Evolutionary conservation across 441 rosid species (phyloP), one percentile per base, ranked within the genome.

Genomic region (Kokia cookei): DNA sequence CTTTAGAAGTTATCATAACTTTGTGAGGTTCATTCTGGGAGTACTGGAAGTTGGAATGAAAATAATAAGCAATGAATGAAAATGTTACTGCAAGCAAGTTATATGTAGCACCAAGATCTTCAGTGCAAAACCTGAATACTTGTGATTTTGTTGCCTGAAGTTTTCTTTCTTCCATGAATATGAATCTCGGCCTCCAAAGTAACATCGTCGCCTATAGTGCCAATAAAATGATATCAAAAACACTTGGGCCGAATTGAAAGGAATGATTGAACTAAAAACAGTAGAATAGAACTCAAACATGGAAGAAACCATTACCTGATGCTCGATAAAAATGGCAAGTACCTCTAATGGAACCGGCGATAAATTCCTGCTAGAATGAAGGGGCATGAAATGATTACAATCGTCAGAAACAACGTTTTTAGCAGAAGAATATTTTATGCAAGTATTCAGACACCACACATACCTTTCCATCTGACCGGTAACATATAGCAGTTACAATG

Each of bases 391-490:
- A 72, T 9, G 42, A 76, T 73, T 65, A 76, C 0, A 11, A 48
- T 27, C 5, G 68, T 45, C 26, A 2, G 19, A 61, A 8, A 50
- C 14, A 50, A 54, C 11, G 5, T 14, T 54, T 15, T 22, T 75
- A 62, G 45, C 63, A 62, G 55, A 27, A 15, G 4, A 53, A 19
- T 32, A 29, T 45, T 37, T 42, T 11, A 42, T 69, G 68, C 3
- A 0, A 48, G 67, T 65, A 60, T 50, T 8, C 57, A 37, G 67
- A 73, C 42, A 37, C 9, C 42, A 58, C 51, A 37, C 69, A n/a
- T 80, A 92, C 99, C 61, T 86, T 88, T 65, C 97, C 99, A 74
- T 91, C 85, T 45, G 88, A 91, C 82, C 79, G 82, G 85, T 89
- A 93, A 69, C 91, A 83, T 15, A 95, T 77, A 3, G 97, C 91